Conservation (phyloP, 2,329 filamentous ascomycete species). For the Aureobasidium lini region DNA sequence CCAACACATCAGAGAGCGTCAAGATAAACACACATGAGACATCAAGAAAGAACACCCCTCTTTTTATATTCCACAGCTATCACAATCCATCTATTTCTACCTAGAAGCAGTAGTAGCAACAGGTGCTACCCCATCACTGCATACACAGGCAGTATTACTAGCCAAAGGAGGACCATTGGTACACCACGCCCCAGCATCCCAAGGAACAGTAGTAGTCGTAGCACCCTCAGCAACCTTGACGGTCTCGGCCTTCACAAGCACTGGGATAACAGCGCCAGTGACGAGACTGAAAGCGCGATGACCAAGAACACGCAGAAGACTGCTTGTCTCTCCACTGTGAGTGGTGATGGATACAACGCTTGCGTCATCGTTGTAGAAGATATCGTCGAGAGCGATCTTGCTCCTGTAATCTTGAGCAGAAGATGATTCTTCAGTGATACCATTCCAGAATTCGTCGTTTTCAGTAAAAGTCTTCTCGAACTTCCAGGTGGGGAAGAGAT, state of each 20-base stretch:
- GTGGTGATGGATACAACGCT: slow-evolving; percentile 55
- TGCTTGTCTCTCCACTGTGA: slow-evolving; percentile 52
- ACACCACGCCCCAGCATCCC: slow-evolving; percentile 28
- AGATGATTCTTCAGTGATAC: slow-evolving; percentile 43
- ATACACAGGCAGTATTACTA: slow-evolving; percentile 25
- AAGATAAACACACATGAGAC: too few species aligned
- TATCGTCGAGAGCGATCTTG: slow-evolving; percentile 47
- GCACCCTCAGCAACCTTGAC: slow-evolving; percentile 26
- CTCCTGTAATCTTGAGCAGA: slow-evolving; percentile 46
- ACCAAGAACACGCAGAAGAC: slow-evolving; percentile 48
- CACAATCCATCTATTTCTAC: too few species aligned
- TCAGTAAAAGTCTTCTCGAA: slow-evolving; percentile 58
- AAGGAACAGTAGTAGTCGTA: slow-evolving; percentile 24
- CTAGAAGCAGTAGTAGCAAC: slow-evolving; percentile 6
- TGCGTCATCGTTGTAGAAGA: slow-evolving; percentile 46
- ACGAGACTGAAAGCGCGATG: slow-evolving; percentile 55
- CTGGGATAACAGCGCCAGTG: slow-evolving; percentile 63
- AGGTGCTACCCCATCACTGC: slow-evolving; percentile 16
- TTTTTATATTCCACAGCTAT: too few species aligned
- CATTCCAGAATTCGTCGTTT: slow-evolving; percentile 47
- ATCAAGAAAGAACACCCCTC: too few species aligned
- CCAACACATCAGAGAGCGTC: too few species aligned
- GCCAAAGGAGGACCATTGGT: slow-evolving; percentile 27
- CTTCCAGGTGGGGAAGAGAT: slow-evolving; percentile 45
- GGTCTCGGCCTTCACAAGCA: slow-evolving; percentile 54